Evolutionary conservation across 768 basidiomycete species (phyloP).

Genomic region (Suillus variegatus): DNA sequence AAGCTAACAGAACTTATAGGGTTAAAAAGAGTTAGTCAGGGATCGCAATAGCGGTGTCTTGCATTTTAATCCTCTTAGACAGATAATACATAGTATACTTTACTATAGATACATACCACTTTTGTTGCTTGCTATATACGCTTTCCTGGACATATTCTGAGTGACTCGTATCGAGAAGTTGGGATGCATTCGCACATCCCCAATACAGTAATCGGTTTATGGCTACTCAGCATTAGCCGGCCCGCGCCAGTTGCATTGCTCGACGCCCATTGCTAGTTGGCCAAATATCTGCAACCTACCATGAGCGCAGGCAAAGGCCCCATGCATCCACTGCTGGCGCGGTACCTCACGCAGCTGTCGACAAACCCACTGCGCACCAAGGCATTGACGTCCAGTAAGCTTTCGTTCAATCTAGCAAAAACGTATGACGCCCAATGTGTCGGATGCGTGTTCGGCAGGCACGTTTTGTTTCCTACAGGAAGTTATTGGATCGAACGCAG

Average conservation of each 20-base stretch:
- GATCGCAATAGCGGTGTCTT: constrained; percentile 6
- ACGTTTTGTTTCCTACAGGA: constrained; percentile 74
- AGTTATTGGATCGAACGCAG: constrained; percentile 73
- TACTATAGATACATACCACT: constrained; percentile 18
- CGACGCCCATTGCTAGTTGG: constrained; percentile 19
- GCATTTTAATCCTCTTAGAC: constrained; percentile 20
- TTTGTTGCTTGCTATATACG: constrained; percentile 3
- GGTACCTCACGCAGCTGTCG: constrained; percentile 69
- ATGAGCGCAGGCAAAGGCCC: constrained; percentile 41
- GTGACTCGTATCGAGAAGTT: not conserved
- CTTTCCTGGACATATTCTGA: not conserved
- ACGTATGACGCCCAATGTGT: constrained; percentile 5
- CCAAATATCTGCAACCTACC: constrained; percentile 18
- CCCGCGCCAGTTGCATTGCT: not conserved
- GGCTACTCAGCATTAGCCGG: not conserved
- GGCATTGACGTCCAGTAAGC: constrained; percentile 68
- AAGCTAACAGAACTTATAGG: constrained; percentile 33
- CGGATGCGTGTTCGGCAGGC: constrained; percentile 30
- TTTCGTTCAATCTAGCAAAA: not conserved
- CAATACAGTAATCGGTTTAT: no score
- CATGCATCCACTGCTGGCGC: constrained; percentile 55
- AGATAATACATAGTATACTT: constrained; percentile 9
- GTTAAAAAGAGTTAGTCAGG: constrained; percentile 45
- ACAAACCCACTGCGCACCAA: constrained; percentile 79
- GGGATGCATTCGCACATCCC: no score